Percentiles rank a stretch among this genome's conserved stretches.
Evolutionary conservation across 768 basidiomycete species (phyloP).

Genomic region (Boletus edulis): DNA sequence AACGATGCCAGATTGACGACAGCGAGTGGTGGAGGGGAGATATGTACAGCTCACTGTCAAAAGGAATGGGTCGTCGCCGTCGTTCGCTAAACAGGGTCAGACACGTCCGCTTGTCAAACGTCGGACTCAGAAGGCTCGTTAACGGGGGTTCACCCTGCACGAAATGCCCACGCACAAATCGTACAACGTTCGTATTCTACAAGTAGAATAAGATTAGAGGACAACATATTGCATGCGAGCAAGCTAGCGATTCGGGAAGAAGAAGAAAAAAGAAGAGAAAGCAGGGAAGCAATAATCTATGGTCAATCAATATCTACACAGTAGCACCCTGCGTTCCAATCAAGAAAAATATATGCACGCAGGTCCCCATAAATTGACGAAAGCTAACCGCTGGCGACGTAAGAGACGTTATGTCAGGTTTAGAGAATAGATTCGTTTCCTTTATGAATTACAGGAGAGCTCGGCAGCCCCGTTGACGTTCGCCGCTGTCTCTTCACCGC

Average conservation of each 20-base stretch:
- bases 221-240: constrained; percentile 27
- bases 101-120: background rate
- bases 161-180: constrained; percentile 20
- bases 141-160: constrained; percentile 18
- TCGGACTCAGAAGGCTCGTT: constrained; percentile 1
- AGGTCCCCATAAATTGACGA: constrained; percentile 16
- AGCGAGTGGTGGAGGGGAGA: background rate
- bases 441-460: constrained; percentile 34
- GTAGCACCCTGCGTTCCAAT: constrained; percentile 30
- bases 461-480: constrained; percentile 59
- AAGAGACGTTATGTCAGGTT: constrained; percentile 5
- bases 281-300: constrained; percentile 33
- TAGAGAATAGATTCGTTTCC: constrained; percentile 20
- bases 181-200: constrained; percentile 29
- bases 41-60: background rate
- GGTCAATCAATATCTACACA: constrained; percentile 25
- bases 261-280: constrained; percentile 5
- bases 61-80: constrained; percentile 6
- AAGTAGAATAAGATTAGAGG: constrained; percentile 32
- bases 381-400: constrained; percentile 12
- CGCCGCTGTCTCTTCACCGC: constrained; percentile 81
- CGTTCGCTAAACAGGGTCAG: constrained; percentile 2
- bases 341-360: constrained; percentile 33
- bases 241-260: constrained; percentile 7
- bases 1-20: constrained; percentile 64